These are phyloP conservation scores for Chrysoporthe puriensis DNA, from an alignment of 2,329 filamentous ascomycete species.

Conservation along the genomic window DNA sequence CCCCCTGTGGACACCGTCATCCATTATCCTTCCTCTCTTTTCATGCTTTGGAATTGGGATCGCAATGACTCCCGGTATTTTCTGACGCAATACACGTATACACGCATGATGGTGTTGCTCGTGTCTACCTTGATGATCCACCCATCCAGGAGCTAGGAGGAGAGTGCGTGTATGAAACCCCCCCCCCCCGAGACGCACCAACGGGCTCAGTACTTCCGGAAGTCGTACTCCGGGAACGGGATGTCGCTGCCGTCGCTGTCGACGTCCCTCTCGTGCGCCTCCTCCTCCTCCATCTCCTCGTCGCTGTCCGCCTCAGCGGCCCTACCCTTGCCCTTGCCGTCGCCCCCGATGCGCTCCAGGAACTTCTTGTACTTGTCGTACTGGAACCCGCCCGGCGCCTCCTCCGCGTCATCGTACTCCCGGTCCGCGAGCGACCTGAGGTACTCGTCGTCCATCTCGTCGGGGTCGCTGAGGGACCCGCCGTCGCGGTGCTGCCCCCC, in stretches of 20 bases:
- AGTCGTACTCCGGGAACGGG: constrained; percentile 11
- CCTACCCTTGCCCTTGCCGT: constrained; percentile 3
- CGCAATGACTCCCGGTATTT: too few relatives aligned
- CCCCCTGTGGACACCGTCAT: background rate
- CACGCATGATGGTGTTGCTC: background rate
- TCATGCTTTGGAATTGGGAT: too few relatives aligned
- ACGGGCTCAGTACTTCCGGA: constrained; percentile 10
- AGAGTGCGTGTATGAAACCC: too few relatives aligned
- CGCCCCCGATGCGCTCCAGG: constrained; percentile 12
- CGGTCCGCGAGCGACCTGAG: constrained; percentile 25
- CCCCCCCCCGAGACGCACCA: background rate
- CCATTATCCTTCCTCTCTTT: background rate
- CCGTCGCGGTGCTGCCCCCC: too few relatives aligned
- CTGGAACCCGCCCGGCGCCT: constrained; percentile 12
- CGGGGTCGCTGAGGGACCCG: background rate
- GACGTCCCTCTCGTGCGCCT: constrained; percentile 7
- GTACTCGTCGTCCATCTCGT: constrained; percentile 17
- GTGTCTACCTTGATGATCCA: background rate
- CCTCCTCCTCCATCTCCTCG: background rate
- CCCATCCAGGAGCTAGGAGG: too few relatives aligned
- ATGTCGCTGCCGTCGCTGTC: background rate
- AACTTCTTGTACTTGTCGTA: constrained; percentile 19
- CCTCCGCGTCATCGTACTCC: constrained; percentile 24
- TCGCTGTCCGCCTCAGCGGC: background rate
- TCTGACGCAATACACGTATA: background rate